Percentiles rank a stretch among this genome's conserved stretches.
phyloP scores from a whole-genome alignment of 106 monocot species.

The Allium fistulosum region DNA sequence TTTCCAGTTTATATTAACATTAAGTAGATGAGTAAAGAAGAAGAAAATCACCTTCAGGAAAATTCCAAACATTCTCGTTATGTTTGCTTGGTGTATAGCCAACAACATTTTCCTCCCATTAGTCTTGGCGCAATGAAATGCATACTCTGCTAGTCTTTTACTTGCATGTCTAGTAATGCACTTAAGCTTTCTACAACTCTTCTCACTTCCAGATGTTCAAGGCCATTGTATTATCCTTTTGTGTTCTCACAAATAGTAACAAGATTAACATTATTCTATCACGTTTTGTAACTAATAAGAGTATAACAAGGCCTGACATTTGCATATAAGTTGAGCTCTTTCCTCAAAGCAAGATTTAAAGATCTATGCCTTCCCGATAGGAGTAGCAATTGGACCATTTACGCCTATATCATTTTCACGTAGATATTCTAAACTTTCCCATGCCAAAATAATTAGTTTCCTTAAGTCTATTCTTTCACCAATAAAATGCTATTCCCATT shows the following conservation, averaged over 20 bases:
- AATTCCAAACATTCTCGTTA: constrained; percentile 90
- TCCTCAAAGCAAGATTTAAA: constrained; percentile 72
- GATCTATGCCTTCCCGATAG: constrained; percentile 92
- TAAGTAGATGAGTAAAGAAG: background rate
- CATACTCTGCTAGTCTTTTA: constrained; percentile 91
- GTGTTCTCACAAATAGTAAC: constrained; percentile 83
- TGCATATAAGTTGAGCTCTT: constrained; percentile 77
- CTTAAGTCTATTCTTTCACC: constrained; percentile 73
- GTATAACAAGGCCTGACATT: constrained; percentile 86
- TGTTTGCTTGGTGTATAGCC: constrained; percentile 97
- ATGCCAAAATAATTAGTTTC: constrained; percentile 75
- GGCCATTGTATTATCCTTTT: constrained; percentile 39
- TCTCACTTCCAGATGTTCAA: constrained; percentile 22
- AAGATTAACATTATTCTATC: constrained; percentile 73
- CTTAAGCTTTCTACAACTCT: constrained; percentile 88
- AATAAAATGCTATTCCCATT: constrained; percentile 84
- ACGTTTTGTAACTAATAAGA: constrained; percentile 73
- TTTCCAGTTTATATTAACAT: background rate
- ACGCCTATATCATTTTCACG: constrained; percentile 63
- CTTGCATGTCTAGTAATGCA: constrained; percentile 91
- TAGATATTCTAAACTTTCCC: constrained; percentile 84
- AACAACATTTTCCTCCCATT: constrained; percentile 87
- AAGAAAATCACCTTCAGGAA: constrained; percentile 63
- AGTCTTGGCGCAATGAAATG: constrained; percentile 84
- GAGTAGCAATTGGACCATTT: constrained; percentile 93